Evolutionary conservation across 805 yeast species (phyloP), one percentile per base, ranked within the genome.

Genomic region (Barnettozyma sp.): DNA sequence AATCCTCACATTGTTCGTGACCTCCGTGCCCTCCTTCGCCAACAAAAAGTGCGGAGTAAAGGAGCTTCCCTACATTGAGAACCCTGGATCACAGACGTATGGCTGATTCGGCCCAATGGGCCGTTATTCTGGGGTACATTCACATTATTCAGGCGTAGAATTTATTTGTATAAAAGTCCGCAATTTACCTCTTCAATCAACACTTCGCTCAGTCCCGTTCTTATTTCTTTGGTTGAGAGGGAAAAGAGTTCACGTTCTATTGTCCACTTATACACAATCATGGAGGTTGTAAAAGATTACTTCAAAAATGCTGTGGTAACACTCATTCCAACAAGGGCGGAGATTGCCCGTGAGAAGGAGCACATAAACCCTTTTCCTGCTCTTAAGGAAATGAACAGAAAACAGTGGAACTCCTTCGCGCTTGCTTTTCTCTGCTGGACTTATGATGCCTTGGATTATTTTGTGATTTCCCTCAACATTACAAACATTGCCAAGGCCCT

Each of bases 391-490:
- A 63, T 82, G 50, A 65, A 63, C 24, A 55, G 65, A 37, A 63
- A 55, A 40, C 80, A 55, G 24, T 77, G 83, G 82, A 58, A 66
- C 30, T 71, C 66, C 56, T 73, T 75, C 48, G 25, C 58, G 14
- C 56, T 71, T 29, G 82, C 79, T 0, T 73, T 73, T 44, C 48
- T 58, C 35, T 75, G 73, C 15, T 77, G 83, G 83, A 64, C 79
- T 3, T 71, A 76, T 71, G 83, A 76, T 58, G 76, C 82, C 4
- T 67, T 76, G 49, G 83, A 76, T 55, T 77, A 71, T 51, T 77
- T 78, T 45, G 62, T 73, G 9, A 74, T 73, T 11, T 70, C 78
- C 7, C 55, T 76, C 24, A 73, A 73, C 47, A 73, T 69, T 7
- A 25, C 68, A 0, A 55, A 48, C 11, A 59, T 77, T 39, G 79